Evolutionary conservation across 2,329 filamentous ascomycete species (phyloP).

Genomic region (Fusarium nanum): DNA sequence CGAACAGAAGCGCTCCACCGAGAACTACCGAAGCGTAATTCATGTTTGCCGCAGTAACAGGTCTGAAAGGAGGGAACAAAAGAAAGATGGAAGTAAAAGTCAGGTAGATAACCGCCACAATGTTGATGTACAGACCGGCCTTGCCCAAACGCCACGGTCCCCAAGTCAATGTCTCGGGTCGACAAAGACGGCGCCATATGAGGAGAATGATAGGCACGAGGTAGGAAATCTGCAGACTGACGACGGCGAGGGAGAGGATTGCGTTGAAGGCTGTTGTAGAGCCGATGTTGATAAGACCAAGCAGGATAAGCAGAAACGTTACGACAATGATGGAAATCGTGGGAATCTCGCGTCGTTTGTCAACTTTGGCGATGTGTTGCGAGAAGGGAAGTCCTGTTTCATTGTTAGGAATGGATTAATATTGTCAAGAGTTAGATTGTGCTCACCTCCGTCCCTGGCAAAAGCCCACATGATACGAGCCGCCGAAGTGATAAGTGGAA

Average conservation of each 20-base stretch:
- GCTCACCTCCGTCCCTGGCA: constrained; percentile 30
- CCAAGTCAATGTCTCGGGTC: constrained; percentile 20
- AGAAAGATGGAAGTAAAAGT: constrained; percentile 28
- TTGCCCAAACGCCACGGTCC: constrained; percentile 31
- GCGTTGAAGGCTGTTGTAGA: constrained; percentile 41
- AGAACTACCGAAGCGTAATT: constrained; percentile 35
- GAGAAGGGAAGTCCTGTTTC: constrained; percentile 31
- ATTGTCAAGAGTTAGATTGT: not conserved
- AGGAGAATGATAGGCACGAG: constrained; percentile 23
- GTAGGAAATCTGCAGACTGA: constrained; percentile 32
- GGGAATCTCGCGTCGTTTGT: constrained; percentile 23
- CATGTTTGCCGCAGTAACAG: constrained; percentile 32
- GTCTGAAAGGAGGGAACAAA: constrained; percentile 30
- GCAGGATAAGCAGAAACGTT: constrained; percentile 21
- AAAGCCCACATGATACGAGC: constrained; percentile 40
- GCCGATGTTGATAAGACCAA: constrained; percentile 40
- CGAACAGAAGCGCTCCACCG: constrained; percentile 23
- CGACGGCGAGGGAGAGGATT: constrained; percentile 28
- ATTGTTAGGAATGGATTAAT: not conserved
- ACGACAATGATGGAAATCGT: constrained; percentile 9
- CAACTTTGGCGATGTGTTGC: constrained; percentile 8
- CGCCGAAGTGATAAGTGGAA: constrained; percentile 27
- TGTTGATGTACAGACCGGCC: constrained; percentile 25
- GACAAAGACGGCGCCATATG: constrained; percentile 27
- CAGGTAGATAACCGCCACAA: constrained; percentile 18